A percentile compares a stretch with the other conserved stretches of the same genome.
Conservation (phyloP, 2,329 filamentous ascomycete genomes). For the Diaporthe ampelina region DNA sequence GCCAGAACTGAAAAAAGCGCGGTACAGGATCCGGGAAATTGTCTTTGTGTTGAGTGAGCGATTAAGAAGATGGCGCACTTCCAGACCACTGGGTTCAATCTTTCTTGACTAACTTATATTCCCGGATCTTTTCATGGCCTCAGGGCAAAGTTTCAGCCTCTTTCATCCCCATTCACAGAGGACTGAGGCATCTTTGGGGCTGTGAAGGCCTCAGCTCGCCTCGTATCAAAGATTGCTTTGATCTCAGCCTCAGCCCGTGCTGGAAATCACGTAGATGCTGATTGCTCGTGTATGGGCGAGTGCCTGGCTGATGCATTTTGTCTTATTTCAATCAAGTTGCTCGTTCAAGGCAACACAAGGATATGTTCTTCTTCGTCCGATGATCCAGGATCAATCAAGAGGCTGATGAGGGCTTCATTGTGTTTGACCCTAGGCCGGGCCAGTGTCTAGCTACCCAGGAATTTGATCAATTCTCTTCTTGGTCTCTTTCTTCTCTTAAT, state of each 20-base stretch:
- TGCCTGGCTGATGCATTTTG: background rate
- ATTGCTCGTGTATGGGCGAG: background rate
- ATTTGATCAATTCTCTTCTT: background rate
- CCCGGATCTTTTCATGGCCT: background rate
- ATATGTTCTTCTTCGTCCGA: background rate
- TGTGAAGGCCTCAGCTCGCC: background rate
- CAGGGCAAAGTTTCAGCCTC: background rate
- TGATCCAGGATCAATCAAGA: too few relatives aligned
- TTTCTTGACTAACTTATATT: background rate
- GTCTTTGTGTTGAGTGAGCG: background rate
- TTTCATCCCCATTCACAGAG: too few relatives aligned
- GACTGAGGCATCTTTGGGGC: background rate
- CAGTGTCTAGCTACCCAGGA: background rate
- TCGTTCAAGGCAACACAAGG: background rate
- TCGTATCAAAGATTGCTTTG: background rate
- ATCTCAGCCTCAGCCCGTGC: background rate
- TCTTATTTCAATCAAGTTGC: background rate
- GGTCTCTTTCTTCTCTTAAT: too few relatives aligned
- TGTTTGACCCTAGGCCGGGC: background rate
- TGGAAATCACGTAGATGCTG: rapidly evolving
- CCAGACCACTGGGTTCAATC: background rate
- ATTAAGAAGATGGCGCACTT: background rate
- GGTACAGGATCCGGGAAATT: too few relatives aligned
- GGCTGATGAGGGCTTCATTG: background rate
- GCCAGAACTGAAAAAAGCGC: too few relatives aligned